Percentiles rank a stretch among this genome's conserved stretches.
Evolutionary conservation across 306 rosid genomes (phyloP).

Genomic region (Elaeagnus macrophylla): DNA sequence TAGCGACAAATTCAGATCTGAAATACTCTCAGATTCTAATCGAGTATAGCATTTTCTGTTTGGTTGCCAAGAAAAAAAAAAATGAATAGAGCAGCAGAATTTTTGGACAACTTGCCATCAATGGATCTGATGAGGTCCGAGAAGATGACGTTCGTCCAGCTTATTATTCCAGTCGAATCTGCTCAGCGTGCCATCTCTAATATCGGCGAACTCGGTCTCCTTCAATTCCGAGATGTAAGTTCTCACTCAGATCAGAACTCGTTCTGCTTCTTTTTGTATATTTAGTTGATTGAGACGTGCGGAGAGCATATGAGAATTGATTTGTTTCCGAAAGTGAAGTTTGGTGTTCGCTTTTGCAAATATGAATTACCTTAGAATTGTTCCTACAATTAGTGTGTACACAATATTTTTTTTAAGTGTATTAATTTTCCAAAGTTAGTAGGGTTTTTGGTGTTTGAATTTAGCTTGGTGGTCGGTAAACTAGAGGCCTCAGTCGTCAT

Average conservation of each 20-base stretch:
- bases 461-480: too few species aligned
- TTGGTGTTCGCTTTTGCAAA: too few species aligned
- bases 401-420: too few species aligned
- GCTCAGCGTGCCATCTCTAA: conserved; percentile 88
- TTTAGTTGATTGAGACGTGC: background rate
- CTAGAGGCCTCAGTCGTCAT: too few species aligned
- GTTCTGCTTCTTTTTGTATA: background rate
- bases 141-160: conserved; percentile 94
- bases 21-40: conserved; percentile 11
- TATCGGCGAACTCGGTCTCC: conserved; percentile 91
- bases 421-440: too few species aligned
- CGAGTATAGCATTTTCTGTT: conserved; percentile 24
- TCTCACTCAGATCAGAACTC: conserved; percentile 23
- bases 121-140: conserved; percentile 99
- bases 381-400: too few species aligned
- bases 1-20: conserved; percentile 40
- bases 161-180: conserved; percentile 89
- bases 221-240: conserved; percentile 90
- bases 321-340: background rate
- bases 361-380: too few species aligned
- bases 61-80: conserved; percentile 48
- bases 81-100: conserved; percentile 34
- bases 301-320: conserved; percentile 4
- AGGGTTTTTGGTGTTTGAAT: too few species aligned
- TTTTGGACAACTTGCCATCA: conserved; percentile 60